phyloP scores from a whole-genome alignment of 2,329 filamentous ascomycete genomes.

The Penicillium palitans region DNA sequence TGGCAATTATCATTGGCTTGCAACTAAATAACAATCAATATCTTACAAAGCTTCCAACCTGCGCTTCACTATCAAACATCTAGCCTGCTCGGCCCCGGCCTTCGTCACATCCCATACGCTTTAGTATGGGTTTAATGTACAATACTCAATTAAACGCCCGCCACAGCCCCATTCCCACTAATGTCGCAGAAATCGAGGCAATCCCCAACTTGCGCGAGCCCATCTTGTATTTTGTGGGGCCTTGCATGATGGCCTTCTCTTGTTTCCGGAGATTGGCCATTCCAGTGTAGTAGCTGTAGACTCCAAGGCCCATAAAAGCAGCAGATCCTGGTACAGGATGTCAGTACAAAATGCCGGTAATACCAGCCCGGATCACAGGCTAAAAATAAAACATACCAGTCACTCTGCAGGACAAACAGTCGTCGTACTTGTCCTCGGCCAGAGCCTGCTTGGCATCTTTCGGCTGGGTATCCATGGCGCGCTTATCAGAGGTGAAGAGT shows the following conservation, averaged over 20 bases:
- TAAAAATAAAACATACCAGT: constrained; percentile 55
- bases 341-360: constrained; percentile 11
- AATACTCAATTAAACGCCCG: constrained; percentile 59
- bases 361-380: not conserved
- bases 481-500: constrained; percentile 47
- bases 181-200: constrained; percentile 63
- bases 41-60: constrained; percentile 16
- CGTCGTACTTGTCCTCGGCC: constrained; percentile 48
- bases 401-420: constrained; percentile 71
- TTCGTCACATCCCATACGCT: not conserved
- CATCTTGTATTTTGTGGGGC: constrained; percentile 71
- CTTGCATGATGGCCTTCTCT: constrained; percentile 61
- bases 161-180: constrained; percentile 71
- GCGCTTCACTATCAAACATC: not conserved
- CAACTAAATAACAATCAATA: constrained; percentile 25
- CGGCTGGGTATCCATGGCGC: constrained; percentile 55
- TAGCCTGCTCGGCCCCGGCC: not conserved
- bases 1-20: constrained; percentile 30
- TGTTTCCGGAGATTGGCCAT: constrained; percentile 69
- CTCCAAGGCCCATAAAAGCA: constrained; percentile 72
- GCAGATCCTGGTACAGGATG: constrained; percentile 60
- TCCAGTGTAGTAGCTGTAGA: constrained; percentile 75
- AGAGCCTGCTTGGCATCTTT: constrained; percentile 62
- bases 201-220: constrained; percentile 68
- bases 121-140: not conserved